These are phyloP conservation scores for Cercis canadensis DNA, from an alignment of 306 rosid genomes.

Conservation along the genomic window DNA sequence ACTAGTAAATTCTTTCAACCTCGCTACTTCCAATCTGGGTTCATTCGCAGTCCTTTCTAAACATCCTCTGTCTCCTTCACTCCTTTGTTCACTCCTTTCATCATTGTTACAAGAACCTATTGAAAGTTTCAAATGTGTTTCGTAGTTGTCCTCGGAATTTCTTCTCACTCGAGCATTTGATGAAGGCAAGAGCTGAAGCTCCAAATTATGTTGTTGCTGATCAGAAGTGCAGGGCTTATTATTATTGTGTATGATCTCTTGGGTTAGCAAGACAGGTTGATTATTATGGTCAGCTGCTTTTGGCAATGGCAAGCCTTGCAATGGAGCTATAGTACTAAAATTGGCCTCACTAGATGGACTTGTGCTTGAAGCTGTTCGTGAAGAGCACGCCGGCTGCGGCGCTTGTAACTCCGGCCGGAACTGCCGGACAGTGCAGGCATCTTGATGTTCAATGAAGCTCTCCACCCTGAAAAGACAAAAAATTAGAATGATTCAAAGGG, in stretches of 20 bases:
- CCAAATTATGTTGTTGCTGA: slow-evolving; percentile 49
- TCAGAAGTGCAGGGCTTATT: slow-evolving; percentile 37
- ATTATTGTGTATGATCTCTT: too few species aligned
- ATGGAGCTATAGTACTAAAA: slow-evolving; percentile 44
- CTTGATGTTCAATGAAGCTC: slow-evolving; percentile 99
- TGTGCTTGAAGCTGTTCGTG: slow-evolving; percentile 82
- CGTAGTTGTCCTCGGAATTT: slow-evolving; percentile 45
- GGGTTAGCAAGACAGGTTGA: slow-evolving; percentile 18
- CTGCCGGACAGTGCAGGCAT: slow-evolving; percentile 67
- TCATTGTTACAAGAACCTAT: slow-evolving; percentile 57
- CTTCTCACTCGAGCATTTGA: slow-evolving; percentile 34
- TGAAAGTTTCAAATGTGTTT: slow-evolving; percentile 75
- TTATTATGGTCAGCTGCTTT: slow-evolving; percentile 34
- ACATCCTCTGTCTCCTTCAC: slow-evolving; percentile 7
- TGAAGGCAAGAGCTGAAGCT: slow-evolving; percentile 69
- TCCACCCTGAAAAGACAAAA: slow-evolving; percentile 69
- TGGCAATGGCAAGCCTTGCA: slow-evolving; percentile 53
- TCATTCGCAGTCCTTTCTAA: slow-evolving; percentile 18
- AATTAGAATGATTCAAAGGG: slow-evolving; percentile 8
- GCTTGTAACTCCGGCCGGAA: slow-evolving; percentile 57
- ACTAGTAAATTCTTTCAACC: slow-evolving; percentile 50
- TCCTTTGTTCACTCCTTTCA: background rate
- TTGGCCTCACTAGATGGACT: slow-evolving; percentile 82
- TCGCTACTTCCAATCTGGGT: slow-evolving; percentile 43
- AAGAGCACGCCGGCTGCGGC: slow-evolving; percentile 58